A percentile compares a stretch with the other conserved stretches of the same genome.
Evolutionary conservation across 73 alveolate species (phyloP).

Genomic region (Paramecium octaurelia): DNA sequence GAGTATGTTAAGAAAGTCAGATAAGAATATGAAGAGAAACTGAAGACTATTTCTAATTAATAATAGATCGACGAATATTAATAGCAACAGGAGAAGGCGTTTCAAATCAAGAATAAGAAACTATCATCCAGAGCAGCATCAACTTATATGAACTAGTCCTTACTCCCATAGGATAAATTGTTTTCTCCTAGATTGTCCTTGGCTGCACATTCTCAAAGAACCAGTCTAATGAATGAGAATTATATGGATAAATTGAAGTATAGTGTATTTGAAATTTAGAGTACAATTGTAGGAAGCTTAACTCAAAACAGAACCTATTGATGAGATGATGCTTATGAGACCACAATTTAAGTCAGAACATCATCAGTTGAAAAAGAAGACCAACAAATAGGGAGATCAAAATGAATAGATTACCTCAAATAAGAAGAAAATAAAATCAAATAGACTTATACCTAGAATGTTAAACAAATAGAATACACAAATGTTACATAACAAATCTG

Average conservation of each 20-base stretch:
- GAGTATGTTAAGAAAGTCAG: conserved; percentile 22
- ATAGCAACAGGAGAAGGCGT: background rate
- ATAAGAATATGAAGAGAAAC: conserved; percentile 24
- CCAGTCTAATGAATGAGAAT: background rate
- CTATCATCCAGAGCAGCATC: conserved; percentile 43
- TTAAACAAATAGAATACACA: background rate
- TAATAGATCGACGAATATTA: background rate
- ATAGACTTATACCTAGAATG: background rate
- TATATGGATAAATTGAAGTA: background rate
- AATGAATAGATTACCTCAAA: background rate
- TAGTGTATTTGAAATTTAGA: background rate
- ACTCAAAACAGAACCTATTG: background rate
- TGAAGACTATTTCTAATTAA: background rate
- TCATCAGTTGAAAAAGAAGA: background rate
- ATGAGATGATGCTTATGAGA: background rate
- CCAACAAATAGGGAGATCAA: background rate
- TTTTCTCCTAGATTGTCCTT: background rate
- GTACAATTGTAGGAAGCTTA: background rate
- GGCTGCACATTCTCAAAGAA: background rate
- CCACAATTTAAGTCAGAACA: conserved; percentile 25
- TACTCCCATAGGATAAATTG: background rate
- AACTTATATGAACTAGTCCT: background rate
- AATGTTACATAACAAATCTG: background rate
- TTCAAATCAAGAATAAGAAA: background rate
- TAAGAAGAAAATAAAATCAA: background rate